These are phyloP conservation scores for Tetraselmis chui DNA, from an alignment of 139 green algal species.

Conservation along the genomic window DNA sequence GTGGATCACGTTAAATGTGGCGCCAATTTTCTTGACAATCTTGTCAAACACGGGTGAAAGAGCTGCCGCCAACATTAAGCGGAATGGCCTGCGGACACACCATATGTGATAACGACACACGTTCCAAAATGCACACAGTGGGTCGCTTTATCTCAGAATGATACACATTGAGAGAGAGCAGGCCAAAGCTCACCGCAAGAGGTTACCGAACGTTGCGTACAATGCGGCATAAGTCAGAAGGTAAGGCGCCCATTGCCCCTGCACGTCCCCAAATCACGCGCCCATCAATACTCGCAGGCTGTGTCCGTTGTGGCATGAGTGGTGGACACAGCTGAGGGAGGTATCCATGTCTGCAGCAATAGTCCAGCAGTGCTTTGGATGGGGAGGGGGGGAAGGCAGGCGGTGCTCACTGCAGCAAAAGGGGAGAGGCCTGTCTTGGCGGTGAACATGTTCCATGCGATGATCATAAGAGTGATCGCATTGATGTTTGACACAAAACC, in stretches of 20 bases:
- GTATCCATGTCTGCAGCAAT: too few relatives aligned
- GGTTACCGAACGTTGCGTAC: slow-evolving; percentile 4
- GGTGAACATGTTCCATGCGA: slow-evolving; percentile 9
- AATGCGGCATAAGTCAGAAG: background rate
- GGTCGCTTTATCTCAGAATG: too few relatives aligned
- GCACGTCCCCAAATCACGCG: too few relatives aligned
- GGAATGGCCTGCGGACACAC: background rate
- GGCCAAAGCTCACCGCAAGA: background rate
- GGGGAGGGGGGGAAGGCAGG: too few relatives aligned
- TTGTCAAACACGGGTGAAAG: background rate
- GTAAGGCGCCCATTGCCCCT: background rate
- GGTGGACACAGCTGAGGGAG: too few relatives aligned
- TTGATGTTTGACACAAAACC: slow-evolving; percentile 23
- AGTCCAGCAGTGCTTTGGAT: too few relatives aligned
- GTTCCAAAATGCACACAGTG: too few relatives aligned
- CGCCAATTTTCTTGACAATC: background rate
- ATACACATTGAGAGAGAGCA: too few relatives aligned
- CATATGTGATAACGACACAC: too few relatives aligned
- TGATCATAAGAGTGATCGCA: slow-evolving; percentile 14
- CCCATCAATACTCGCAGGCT: too few relatives aligned
- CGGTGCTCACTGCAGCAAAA: slow-evolving; percentile 4
- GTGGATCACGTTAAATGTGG: background rate
- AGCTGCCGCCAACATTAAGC: background rate
- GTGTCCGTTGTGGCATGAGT: too few relatives aligned
- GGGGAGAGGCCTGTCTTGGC: slow-evolving; percentile 7